These are phyloP conservation scores for Pyricularia sp. DNA, from an alignment of 2,329 filamentous ascomycete genomes.

Conservation along the genomic window DNA sequence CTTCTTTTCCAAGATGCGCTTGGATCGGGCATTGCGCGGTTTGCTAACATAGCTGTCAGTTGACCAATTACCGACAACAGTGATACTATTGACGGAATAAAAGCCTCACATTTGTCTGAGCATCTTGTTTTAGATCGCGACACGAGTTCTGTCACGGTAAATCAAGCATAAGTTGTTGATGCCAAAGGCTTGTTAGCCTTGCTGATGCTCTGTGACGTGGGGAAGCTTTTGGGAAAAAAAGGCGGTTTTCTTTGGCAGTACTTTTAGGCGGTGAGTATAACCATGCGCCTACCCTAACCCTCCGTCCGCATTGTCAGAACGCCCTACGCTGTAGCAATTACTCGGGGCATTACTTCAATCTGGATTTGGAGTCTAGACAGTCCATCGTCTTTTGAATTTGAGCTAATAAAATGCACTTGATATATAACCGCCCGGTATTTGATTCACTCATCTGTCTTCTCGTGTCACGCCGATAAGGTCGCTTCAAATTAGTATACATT, in stretches of 20 bases:
- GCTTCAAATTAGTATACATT: neutral
- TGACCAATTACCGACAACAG: neutral
- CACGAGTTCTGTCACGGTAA: neutral
- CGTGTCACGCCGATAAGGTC: neutral
- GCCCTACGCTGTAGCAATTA: neutral
- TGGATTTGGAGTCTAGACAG: too few species aligned
- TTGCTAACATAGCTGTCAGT: slow-evolving; percentile 29
- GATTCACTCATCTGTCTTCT: neutral
- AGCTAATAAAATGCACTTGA: too few species aligned
- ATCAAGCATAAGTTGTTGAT: neutral
- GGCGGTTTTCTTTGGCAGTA: neutral
- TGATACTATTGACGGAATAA: neutral
- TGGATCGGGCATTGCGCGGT: slow-evolving; percentile 72
- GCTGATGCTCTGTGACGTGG: neutral
- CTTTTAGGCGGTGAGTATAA: neutral
- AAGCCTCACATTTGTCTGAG: slow-evolving; percentile 12
- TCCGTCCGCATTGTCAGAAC: neutral
- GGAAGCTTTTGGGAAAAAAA: neutral
- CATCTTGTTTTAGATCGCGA: slow-evolving; percentile 6
- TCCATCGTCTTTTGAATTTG: neutral
- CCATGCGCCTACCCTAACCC: neutral
- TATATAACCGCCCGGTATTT: neutral
- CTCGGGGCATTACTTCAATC: too few species aligned
- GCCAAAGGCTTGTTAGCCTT: neutral
- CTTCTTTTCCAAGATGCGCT: slow-evolving; percentile 87